Evolutionary conservation across 1,284 basidiomycete species (phyloP), one percentile per base, ranked within the genome.

Genomic region (Marasmius sp.): DNA sequence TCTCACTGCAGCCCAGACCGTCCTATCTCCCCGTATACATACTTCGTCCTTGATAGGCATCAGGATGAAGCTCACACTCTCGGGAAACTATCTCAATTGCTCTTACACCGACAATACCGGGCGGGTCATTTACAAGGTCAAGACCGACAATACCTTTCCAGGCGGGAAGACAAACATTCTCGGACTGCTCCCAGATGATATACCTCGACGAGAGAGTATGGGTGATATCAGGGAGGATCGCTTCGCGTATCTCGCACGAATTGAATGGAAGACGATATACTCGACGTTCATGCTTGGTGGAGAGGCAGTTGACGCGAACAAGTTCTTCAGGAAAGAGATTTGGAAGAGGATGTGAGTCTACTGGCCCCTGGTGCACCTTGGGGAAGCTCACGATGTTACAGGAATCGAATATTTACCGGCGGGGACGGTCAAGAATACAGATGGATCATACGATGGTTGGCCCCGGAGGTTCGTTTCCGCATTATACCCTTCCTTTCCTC

Each of bases 371-470:
- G 64, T 58, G 70, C 72, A 50, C 64, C 69, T 73, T 75, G 50
- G 48, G 68, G 51, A n/a, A 16, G 47, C 27, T 16, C 37, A 18
- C 36, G 18, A 49, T 22, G 33, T 50, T 33, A 22, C 33, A 75
- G 73, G 16, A 60, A 71, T 61, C 71, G 71, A 3, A 63, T 70
- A 5, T 77, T 77, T 58, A 72, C 65, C 20, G 75, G 67, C 0
- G 69, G 66, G 1, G 77, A 79, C 57, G 74, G 75, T 1, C 70
- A 68, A 49, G 73, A 75, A 61, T 79, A 77, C 55, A 71, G 69
- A 51, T 78, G 76, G 76, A 67, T 67, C 7, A 59, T 76, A 49
- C 64, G 61, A 10, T 51, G 54, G 27, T 59, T 43, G 12, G 65
- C 58, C 5, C 65, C 69, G 0, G 63, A 72, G 67, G 74, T 71